Percentiles rank a stretch among this genome's conserved stretches.
phyloP scores from a whole-genome alignment of 495 filamentous ascomycete genomes.

The Pyronema omphalodes region DNA sequence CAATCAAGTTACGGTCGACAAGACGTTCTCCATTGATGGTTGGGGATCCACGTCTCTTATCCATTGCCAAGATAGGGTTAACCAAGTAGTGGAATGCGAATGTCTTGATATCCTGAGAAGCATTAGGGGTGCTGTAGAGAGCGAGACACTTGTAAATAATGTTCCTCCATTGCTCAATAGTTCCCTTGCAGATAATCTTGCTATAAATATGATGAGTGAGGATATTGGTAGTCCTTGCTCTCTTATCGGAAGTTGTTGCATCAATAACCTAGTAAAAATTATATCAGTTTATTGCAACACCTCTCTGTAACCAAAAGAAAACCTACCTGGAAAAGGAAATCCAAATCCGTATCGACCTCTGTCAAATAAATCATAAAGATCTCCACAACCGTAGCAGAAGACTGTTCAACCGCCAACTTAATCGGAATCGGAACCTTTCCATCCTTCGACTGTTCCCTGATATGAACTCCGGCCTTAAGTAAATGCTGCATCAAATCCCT shows the following conservation, averaged over 20 bases:
- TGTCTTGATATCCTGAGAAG: constrained; percentile 74
- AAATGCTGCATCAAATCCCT: constrained; percentile 51
- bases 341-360: constrained; percentile 57
- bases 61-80: constrained; percentile 94
- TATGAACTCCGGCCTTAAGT: constrained; percentile 47
- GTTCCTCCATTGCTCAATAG: constrained; percentile 72
- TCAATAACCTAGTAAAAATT: constrained; percentile 47
- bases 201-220: constrained; percentile 70
- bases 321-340: constrained; percentile 54
- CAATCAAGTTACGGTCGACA: constrained; percentile 74
- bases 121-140: constrained; percentile 57
- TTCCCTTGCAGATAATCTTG: constrained; percentile 65
- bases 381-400: constrained; percentile 70
- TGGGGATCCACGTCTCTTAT: constrained; percentile 38
- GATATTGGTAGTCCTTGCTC: constrained; percentile 48
- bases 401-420: constrained; percentile 74
- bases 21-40: constrained; percentile 47
- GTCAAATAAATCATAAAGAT: constrained; percentile 65
- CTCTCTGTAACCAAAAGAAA: neutral
- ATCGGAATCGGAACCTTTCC: constrained; percentile 50
- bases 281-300: neutral
- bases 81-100: constrained; percentile 83
- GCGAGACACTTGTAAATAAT: constrained; percentile 76
- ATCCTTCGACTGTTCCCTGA: constrained; percentile 50
- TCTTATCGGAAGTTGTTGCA: constrained; percentile 60